phyloP scores from a whole-genome alignment of 139 green algal genomes.

The Pleodorina starrii region DNA sequence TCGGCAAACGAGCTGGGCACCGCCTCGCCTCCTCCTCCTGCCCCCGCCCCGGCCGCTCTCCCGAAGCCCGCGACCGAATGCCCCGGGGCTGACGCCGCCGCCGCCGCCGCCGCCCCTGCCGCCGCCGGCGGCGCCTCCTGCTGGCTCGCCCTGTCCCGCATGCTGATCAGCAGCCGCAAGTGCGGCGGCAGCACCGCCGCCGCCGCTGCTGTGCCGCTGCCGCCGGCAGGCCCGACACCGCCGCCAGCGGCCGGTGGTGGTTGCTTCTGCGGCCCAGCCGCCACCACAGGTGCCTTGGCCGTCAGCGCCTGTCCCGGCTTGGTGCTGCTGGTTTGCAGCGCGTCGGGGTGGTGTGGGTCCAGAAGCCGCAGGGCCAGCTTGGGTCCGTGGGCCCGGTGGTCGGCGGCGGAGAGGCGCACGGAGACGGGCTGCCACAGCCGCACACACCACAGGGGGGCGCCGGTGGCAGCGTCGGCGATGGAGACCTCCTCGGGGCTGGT shows the following conservation, averaged over 20 bases:
- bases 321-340: not conserved
- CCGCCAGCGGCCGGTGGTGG: not conserved
- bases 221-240: not conserved
- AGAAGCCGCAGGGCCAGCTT: constrained; percentile 63
- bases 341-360: constrained; percentile 52
- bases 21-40: no score
- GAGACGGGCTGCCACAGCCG: constrained; percentile 59
- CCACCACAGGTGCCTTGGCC: constrained; percentile 2
- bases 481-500: not conserved
- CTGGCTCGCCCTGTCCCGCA: not conserved
- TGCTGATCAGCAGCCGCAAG: not conserved
- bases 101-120: not conserved
- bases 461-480: constrained; percentile 29
- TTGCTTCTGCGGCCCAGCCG: not conserved
- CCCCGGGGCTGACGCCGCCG: not conserved
- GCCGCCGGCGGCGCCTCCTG: not conserved
- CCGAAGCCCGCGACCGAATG: no score
- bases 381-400: constrained; percentile 67
- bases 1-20: no score
- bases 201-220: not conserved
- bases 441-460: not conserved
- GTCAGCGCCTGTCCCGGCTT: not conserved
- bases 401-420: constrained; percentile 63
- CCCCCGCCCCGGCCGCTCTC: not conserved
- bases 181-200: constrained; percentile 11